A percentile compares a stretch with the other conserved stretches of the same genome.
phyloP scores from a whole-genome alignment of 2,329 filamentous ascomycete species.

The Paecilomyces dactylethromorphus region DNA sequence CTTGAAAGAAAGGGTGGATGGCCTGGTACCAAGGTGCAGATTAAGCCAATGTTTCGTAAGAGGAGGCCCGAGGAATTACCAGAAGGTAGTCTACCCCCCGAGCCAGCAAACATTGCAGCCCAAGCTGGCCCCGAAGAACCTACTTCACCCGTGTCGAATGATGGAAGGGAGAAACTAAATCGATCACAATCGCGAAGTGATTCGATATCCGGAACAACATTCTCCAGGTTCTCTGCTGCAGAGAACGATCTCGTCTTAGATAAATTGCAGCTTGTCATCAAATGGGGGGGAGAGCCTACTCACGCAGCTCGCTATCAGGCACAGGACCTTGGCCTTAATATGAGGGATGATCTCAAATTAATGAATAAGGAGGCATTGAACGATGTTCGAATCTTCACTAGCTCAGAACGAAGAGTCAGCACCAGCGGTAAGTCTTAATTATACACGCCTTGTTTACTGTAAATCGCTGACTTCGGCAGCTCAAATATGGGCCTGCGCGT shows the following conservation, averaged over 20 bases:
- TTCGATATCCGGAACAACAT: slow-evolving; percentile 80
- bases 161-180: slow-evolving; percentile 27
- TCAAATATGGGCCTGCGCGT: slow-evolving; percentile 89
- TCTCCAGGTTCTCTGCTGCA: slow-evolving; percentile 87
- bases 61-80: slow-evolving; percentile 60
- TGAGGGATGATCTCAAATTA: slow-evolving; percentile 88
- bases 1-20: slow-evolving; percentile 87
- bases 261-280: slow-evolving; percentile 95
- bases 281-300: slow-evolving; percentile 97
- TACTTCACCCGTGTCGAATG: slow-evolving; percentile 12
- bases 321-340: slow-evolving; percentile 88
- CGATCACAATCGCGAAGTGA: slow-evolving; percentile 62
- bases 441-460: neutral
- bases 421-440: slow-evolving; percentile 56
- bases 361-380: slow-evolving; percentile 89
- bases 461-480: slow-evolving; percentile 41
- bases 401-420: slow-evolving; percentile 87
- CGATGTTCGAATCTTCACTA: slow-evolving; percentile 91
- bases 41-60: slow-evolving; percentile 98
- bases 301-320: slow-evolving; percentile 95
- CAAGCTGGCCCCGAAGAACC: slow-evolving; percentile 14
- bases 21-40: slow-evolving; percentile 96
- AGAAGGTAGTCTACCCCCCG: slow-evolving; percentile 17
- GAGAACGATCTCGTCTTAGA: slow-evolving; percentile 91
- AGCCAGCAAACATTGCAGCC: slow-evolving; percentile 5